These are phyloP conservation scores for Parsonsia alboflavescens DNA, from an alignment of 257 asterid genomes.

Conservation along the genomic window DNA sequence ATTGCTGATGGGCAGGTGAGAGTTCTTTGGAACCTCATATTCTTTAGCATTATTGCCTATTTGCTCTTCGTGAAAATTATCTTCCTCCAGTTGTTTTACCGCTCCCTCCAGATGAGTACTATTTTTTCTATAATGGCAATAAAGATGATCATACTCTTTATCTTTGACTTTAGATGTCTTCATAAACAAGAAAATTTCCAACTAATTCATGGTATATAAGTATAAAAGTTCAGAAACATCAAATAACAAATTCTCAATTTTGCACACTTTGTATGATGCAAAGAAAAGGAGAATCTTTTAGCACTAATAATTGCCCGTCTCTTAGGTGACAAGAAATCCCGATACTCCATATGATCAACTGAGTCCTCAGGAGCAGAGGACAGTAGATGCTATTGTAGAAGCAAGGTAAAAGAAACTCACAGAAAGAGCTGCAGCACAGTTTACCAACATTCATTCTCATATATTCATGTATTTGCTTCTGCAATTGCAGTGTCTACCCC, in stretches of 20 bases:
- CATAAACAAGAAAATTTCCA: not conserved
- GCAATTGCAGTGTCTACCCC: slow-evolving; percentile 24
- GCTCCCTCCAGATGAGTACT: not conserved
- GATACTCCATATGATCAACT: slow-evolving; percentile 44
- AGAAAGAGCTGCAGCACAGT: not conserved
- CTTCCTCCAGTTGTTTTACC: not conserved
- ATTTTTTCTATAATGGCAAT: not conserved
- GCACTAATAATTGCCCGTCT: not conserved
- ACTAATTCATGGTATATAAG: not conserved
- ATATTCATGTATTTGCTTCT: slow-evolving; percentile 2
- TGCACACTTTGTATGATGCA: not conserved
- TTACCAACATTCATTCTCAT: not conserved
- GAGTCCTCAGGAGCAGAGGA: slow-evolving; percentile 55
- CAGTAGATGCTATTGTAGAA: slow-evolving; percentile 59
- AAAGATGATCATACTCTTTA: not conserved
- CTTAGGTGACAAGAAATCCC: slow-evolving; percentile 54
- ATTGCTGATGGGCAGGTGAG: slow-evolving; percentile 90
- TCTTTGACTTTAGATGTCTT: not conserved
- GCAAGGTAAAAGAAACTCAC: slow-evolving; percentile 38
- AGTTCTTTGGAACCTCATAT: not conserved
- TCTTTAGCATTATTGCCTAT: not conserved
- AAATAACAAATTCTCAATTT: not conserved
- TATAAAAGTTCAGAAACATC: not conserved
- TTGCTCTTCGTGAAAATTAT: not conserved
- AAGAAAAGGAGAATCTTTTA: not conserved